phyloP scores from a whole-genome alignment of 768 basidiomycete species.

The Agrocybe praecox region DNA sequence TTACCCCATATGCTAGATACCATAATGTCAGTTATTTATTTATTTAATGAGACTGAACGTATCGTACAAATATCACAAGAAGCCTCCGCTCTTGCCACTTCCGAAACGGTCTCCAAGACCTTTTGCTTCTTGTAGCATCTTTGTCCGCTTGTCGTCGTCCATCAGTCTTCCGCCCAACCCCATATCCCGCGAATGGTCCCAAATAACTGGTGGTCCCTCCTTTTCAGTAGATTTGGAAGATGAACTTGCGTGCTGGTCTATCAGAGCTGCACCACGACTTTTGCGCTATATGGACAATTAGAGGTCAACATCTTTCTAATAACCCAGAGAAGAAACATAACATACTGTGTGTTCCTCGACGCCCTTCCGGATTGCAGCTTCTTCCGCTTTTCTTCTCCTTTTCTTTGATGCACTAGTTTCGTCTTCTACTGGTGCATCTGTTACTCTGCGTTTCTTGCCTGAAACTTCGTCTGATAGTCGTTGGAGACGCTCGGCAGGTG shows the following conservation, averaged over 20 bases:
- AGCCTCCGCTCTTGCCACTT: conserved; percentile 67
- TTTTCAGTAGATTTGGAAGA: conserved; percentile 44
- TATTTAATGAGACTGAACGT: not conserved
- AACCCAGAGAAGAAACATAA: conserved; percentile 27
- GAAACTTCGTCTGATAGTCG: conserved; percentile 92
- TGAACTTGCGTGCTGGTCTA: conserved; percentile 49
- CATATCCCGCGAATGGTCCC: conserved; percentile 96
- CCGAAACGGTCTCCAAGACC: conserved; percentile 86
- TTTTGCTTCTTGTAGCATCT: conserved; percentile 79
- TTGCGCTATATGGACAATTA: conserved; percentile 36
- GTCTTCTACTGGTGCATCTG: conserved; percentile 48
- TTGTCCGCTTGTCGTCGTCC: conserved; percentile 82
- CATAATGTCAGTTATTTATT: not conserved
- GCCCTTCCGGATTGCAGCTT: conserved; percentile 62
- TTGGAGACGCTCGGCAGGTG: conserved; percentile 89
- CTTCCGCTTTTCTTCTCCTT: conserved; percentile 67
- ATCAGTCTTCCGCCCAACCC: conserved; percentile 82
- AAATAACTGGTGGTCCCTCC: conserved; percentile 62
- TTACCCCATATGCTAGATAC: not conserved
- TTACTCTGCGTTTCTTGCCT: conserved; percentile 83
- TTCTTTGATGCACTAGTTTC: conserved; percentile 45
- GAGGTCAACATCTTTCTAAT: not conserved
- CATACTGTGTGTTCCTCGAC: conserved; percentile 83
- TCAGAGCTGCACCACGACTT: conserved; percentile 53
- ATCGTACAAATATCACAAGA: conserved; percentile 37